Base-by-base conservation (phyloP, 164 flowering plant genomes). In the Nymphaea colorata region DNA sequence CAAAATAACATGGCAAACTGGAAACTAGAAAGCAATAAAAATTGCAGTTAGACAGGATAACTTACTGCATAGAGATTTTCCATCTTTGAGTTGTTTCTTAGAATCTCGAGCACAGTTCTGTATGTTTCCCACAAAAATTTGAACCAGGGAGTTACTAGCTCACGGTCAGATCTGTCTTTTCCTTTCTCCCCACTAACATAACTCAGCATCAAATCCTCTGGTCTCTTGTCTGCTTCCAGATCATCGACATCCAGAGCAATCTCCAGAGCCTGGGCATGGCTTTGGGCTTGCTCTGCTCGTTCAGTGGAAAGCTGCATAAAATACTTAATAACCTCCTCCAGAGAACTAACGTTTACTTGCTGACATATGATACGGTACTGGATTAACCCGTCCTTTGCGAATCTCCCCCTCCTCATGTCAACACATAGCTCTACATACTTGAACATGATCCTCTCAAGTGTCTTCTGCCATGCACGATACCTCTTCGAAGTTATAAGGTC, bases 111-210 rank as follows among this genome's bases (percentile, higher is more conserved):
- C 55, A 94, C 98, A 4, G 96, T 91, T 78, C 98, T 79, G 61
- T 94, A 94, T 2, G 98, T 94, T 72, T 94, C 98, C 98, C 98
- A 94, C 72, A 94, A 72, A 76, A 94, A 94, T 75, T 94, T 94
- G 76, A 94, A 91, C 97, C 98, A 91, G 0, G 97, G 98, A 0
- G 98, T 93, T 36, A 93, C 98, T 72, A 91, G 91, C 71, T 91
- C 98, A 25, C 95, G 85, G 71, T 94, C 98, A 62, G 98, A 94
- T 73, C 98, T 86, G 59, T 94, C 97, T 67, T 87, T 88, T 53
- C 96, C 98, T 69, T 91, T 94, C 76, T 94, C 98, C 44, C 98
- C 97, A 82, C 97, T 87, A 59, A 94, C 98, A 82, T 84, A 91
- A 74, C 98, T 94, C n/a, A 94, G 81, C 96, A 91, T 88, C 10